Base-by-base conservation (phyloP, 345 rosid species). In the Abelmoschus esculentus region DNA sequence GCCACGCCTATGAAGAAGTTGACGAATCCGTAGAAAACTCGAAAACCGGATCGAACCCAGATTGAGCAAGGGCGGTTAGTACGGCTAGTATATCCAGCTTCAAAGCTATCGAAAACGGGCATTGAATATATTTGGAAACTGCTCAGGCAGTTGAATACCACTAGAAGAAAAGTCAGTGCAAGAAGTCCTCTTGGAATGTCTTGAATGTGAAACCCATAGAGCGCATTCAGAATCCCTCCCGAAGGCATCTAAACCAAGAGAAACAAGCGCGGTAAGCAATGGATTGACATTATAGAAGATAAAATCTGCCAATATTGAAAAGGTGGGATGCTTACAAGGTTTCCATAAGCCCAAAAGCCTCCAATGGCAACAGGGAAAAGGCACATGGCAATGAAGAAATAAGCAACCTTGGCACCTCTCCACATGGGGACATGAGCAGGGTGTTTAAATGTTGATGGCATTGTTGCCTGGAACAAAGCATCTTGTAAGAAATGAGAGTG, bases 361-460 rank as follows among this genome's bases (percentile, higher is more conserved):
- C 98, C 97, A 8, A 93, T 91, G 59, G 96, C 90, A 72, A 93
- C 71, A 6, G 92, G 98, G 75, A 93, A 89, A 69, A 93, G 61
- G 80, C 97, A 93, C 84, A 88, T 55, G 18, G 96, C 97, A 62
- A 93, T 88, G 80, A 93, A 91, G 76, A 89, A 80, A 74, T 89
- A 93, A 14, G 97, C 90, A 67, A 91, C 92, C 80, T 93, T 93
- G 71, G 96, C 98, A 78, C 98, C 96, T 84, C 80, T 93, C 98
- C 98, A 89, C 98, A 89, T 91, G 5, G 97, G 98, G 32, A 93
- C 95, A 75, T 89, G 95, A 22, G 60, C 60, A 3, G 60, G 60
- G 13, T 55, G 60, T 22, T 55, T 55, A 73, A 93, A 86, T 6
- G 97, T 93, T 17, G 98, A 93, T 69, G 98, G 97, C 98, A 93